Percentiles rank a stretch among this genome's conserved stretches.
Conservation (phyloP, 148 eudicot genomes). For the Fagopyrum tataricum region DNA sequence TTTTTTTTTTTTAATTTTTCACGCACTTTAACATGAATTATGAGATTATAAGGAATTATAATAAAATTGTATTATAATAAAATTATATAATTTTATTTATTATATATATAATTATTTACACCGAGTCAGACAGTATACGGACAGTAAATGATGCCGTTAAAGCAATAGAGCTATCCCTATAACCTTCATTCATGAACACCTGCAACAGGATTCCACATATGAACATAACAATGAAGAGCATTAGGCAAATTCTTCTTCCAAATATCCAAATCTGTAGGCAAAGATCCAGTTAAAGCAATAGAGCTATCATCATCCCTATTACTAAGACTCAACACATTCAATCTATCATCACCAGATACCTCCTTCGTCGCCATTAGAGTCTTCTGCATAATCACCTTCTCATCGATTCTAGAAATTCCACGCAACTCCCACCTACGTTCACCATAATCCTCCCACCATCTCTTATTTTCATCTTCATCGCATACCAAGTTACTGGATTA, state of each 20-base stretch:
- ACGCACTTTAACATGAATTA: too few species aligned
- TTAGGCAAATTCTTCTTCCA: conserved; percentile 63
- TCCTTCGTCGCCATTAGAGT: conserved; percentile 58
- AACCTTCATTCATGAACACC: too few species aligned
- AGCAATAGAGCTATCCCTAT: too few species aligned
- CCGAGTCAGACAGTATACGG: too few species aligned
- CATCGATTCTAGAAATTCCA: conserved; percentile 59
- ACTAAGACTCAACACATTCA: conserved; percentile 58
- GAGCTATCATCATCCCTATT: conserved; percentile 66
- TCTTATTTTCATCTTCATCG: conserved; percentile 51
- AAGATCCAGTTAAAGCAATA: conserved; percentile 57
- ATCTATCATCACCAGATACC: conserved; percentile 39
- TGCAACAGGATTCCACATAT: conserved; percentile 40
- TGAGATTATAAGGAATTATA: too few species aligned
- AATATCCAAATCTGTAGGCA: conserved; percentile 29
- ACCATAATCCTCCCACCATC: conserved; percentile 87
- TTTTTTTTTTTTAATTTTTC: too few species aligned
- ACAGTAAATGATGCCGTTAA: too few species aligned
- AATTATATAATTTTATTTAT: too few species aligned
- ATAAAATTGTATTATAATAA: too few species aligned
- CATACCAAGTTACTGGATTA: conserved; percentile 57
- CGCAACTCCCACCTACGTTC: conserved; percentile 90
- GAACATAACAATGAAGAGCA: conserved; percentile 53
- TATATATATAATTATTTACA: too few species aligned
- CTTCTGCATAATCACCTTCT: conserved; percentile 62